Evolutionary conservation across 345 rosid genomes (phyloP).

Genomic region (Passiflora organensis): DNA sequence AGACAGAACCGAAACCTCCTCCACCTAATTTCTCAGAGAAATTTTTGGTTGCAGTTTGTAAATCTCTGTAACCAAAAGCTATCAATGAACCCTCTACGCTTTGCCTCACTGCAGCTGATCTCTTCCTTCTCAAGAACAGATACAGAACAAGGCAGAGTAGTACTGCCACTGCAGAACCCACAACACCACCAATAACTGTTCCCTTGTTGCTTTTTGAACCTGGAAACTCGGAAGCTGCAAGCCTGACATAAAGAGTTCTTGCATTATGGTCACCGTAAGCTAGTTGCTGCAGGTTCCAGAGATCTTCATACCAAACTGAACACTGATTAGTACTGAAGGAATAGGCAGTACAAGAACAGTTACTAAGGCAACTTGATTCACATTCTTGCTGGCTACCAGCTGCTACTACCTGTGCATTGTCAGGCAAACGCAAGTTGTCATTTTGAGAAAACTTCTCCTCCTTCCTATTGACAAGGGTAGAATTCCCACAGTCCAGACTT

Average conservation of each 20-base stretch:
- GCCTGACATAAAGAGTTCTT: constrained; percentile 11
- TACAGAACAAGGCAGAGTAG: not conserved
- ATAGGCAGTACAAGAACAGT: constrained; percentile 27
- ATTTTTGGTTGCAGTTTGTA: constrained; percentile 14
- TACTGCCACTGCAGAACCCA: constrained; percentile 2
- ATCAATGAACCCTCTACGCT: constrained; percentile 8
- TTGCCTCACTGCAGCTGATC: not conserved
- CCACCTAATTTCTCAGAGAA: constrained; percentile 18
- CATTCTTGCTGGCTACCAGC: constrained; percentile 5
- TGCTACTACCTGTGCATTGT: not conserved
- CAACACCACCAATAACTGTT: constrained; percentile 2
- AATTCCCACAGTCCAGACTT: constrained; percentile 9
- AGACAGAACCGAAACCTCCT: constrained; percentile 27
- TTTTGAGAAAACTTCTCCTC: constrained; percentile 10
- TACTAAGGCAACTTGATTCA: constrained; percentile 15
- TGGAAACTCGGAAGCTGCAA: constrained; percentile 18
- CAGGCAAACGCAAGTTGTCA: constrained; percentile 2
- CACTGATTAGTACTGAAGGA: constrained; percentile 16
- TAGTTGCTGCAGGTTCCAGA: constrained; percentile 9
- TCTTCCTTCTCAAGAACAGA: constrained; percentile 12
- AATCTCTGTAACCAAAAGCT: constrained; percentile 6
- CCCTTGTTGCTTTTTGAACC: not conserved
- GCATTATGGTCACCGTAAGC: not conserved
- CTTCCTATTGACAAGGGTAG: not conserved
- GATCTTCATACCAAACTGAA: constrained; percentile 15